phyloP scores from a whole-genome alignment of 257 asterid species.

The Solanum virginianum region DNA sequence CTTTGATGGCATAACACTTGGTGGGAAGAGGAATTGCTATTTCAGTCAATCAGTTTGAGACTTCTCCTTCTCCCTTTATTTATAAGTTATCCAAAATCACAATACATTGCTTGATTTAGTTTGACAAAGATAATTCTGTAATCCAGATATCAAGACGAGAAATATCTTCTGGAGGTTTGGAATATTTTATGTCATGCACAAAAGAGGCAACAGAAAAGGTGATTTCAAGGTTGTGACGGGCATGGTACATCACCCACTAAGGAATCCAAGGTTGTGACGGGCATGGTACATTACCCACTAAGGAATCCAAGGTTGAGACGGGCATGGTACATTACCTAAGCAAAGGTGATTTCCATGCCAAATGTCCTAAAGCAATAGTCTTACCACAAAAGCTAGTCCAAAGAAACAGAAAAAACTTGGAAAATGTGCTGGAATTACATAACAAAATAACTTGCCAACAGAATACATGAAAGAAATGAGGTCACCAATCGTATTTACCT shows the following conservation, averaged over 20 bases:
- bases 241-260: too few relatives aligned
- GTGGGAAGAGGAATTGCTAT: background rate
- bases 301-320: background rate
- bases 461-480: background rate
- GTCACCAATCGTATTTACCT: slow-evolving; percentile 13
- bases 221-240: too few relatives aligned
- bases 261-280: too few relatives aligned
- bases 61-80: background rate
- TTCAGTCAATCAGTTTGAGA: background rate
- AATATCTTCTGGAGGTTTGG: background rate
- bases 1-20: background rate
- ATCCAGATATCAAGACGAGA: background rate
- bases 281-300: too few relatives aligned
- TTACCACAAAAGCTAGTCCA: background rate
- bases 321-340: background rate
- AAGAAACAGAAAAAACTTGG: background rate
- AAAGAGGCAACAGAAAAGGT: background rate
- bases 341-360: background rate
- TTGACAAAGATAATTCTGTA: background rate
- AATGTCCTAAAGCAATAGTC: background rate
- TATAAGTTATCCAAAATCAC: background rate
- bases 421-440: background rate
- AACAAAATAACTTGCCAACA: background rate
- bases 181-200: background rate
- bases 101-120: background rate